These are phyloP conservation scores for Pichia insulana DNA, from an alignment of 805 yeast species.

Conservation along the genomic window DNA sequence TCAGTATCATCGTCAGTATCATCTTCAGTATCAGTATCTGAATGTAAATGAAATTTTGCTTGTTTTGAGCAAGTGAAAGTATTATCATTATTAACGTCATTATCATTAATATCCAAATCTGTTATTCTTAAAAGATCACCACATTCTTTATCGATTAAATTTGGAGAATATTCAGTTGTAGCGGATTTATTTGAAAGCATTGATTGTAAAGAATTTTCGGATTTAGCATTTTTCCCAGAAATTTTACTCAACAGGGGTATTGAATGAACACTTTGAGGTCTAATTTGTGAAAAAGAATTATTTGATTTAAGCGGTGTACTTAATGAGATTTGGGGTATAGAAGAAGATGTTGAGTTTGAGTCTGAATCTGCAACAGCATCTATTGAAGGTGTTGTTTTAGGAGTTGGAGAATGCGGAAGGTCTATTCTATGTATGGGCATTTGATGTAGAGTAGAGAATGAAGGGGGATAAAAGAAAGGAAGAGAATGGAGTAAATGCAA, in stretches of 20 bases:
- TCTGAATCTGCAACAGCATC: slow-evolving; percentile 13
- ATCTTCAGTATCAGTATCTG: slow-evolving; percentile 12
- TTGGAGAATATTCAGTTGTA: slow-evolving; percentile 27
- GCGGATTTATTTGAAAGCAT: slow-evolving; percentile 12
- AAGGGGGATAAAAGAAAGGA: no score
- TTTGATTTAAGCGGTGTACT: neutral
- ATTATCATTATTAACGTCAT: neutral
- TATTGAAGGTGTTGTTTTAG: neutral
- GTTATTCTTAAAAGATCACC: slow-evolving; percentile 20
- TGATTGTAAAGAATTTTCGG: slow-evolving; percentile 16
- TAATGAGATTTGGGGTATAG: slow-evolving; percentile 6
- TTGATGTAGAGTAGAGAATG: no score
- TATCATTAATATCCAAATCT: slow-evolving; percentile 14
- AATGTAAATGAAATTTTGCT: slow-evolving; percentile 2
- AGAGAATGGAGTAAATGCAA: no score
- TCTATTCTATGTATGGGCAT: slow-evolving; percentile 9
- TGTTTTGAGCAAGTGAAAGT: neutral
- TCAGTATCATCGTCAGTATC: slow-evolving; percentile 5
- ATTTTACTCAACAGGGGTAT: no score
- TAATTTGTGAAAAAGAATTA: neutral
- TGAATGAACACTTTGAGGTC: no score
- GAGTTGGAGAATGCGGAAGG: slow-evolving; percentile 2
- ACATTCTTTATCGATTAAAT: slow-evolving; percentile 22
- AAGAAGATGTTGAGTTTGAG: slow-evolving; percentile 26
- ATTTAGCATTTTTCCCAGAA: neutral